Percentiles rank a stretch among this genome's conserved stretches.
These are phyloP conservation scores for Piper betle DNA, from an alignment of 164 flowering plant genomes.

Conservation along the genomic window DNA sequence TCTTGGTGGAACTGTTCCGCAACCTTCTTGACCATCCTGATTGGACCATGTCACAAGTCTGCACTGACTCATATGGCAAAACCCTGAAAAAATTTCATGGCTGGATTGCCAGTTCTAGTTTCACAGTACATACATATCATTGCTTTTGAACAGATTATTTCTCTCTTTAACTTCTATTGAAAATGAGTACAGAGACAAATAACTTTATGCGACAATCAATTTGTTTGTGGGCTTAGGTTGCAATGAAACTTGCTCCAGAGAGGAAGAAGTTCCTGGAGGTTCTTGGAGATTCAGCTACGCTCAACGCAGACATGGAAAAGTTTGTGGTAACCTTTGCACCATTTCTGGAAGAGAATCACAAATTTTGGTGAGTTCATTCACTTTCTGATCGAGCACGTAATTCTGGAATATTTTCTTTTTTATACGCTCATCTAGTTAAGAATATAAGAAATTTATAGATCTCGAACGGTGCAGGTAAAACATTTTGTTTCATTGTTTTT, in stretches of 20 bases:
- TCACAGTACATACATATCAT: conserved; percentile 18
- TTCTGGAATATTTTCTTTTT: too few species aligned
- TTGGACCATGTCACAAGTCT: conserved; percentile 68
- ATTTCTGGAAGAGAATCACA: conserved; percentile 68
- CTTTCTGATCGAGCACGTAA: background rate
- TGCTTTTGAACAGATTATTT: background rate
- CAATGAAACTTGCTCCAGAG: conserved; percentile 92
- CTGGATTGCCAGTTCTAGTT: conserved; percentile 46
- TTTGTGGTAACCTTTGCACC: conserved; percentile 60
- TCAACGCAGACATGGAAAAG: conserved; percentile 55
- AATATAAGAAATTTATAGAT: too few species aligned
- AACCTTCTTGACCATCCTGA: conserved; percentile 42
- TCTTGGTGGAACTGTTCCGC: conserved; percentile 48
- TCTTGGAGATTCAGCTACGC: conserved; percentile 46
- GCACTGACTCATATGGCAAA: conserved; percentile 63
- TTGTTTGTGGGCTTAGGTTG: conserved; percentile 36
- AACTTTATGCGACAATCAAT: background rate
- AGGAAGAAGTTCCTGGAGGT: conserved; percentile 92
- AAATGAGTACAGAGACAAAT: too few species aligned
- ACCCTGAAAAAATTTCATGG: conserved; percentile 94
- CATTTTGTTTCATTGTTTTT: too few species aligned
- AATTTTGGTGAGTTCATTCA: conserved; percentile 53
- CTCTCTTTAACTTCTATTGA: too few species aligned
- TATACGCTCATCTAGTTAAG: too few species aligned
- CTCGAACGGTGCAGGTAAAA: background rate